Evolutionary conservation across 2,329 filamentous ascomycete genomes (phyloP).

Genomic region (Teratosphaeriaceae sp.): DNA sequence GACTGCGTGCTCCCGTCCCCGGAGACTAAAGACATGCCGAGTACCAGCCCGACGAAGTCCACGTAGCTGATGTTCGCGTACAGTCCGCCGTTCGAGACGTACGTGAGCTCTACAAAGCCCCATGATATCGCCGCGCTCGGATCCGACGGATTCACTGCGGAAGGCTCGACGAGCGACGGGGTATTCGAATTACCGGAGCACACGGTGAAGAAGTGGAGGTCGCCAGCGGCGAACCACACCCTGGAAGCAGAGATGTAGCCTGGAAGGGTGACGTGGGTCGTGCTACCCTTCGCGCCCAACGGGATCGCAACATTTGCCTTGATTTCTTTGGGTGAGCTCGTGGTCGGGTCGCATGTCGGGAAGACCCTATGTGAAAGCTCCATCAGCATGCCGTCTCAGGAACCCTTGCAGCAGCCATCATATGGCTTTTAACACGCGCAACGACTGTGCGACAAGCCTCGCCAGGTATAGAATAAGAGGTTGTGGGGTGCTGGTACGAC

Average conservation of each 20-base stretch:
- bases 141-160: slow-evolving; percentile 34
- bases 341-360: slow-evolving; percentile 31
- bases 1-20: slow-evolving; percentile 38
- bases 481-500: no score
- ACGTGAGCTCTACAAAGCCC: slow-evolving; percentile 42
- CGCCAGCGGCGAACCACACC: slow-evolving; percentile 41
- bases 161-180: slow-evolving; percentile 42
- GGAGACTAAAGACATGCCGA: slow-evolving; percentile 49
- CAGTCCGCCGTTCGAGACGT: slow-evolving; percentile 37
- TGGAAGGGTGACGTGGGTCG: slow-evolving; percentile 35
- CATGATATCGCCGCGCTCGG: slow-evolving; percentile 37
- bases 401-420: no score
- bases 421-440: no score
- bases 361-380: slow-evolving; percentile 36
- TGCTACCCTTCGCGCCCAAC: slow-evolving; percentile 32
- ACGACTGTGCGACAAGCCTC: no score
- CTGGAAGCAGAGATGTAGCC: slow-evolving; percentile 37
- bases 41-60: slow-evolving; percentile 35
- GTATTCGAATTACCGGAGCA: slow-evolving; percentile 21
- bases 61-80: slow-evolving; percentile 36
- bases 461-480: no score
- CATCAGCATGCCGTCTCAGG: no score
- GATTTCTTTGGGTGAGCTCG: slow-evolving; percentile 31
- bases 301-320: slow-evolving; percentile 36
- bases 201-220: slow-evolving; percentile 40